Evolutionary conservation across 164 flowering plant genomes (phyloP).

Genomic region (Vitis rotundifolia): DNA sequence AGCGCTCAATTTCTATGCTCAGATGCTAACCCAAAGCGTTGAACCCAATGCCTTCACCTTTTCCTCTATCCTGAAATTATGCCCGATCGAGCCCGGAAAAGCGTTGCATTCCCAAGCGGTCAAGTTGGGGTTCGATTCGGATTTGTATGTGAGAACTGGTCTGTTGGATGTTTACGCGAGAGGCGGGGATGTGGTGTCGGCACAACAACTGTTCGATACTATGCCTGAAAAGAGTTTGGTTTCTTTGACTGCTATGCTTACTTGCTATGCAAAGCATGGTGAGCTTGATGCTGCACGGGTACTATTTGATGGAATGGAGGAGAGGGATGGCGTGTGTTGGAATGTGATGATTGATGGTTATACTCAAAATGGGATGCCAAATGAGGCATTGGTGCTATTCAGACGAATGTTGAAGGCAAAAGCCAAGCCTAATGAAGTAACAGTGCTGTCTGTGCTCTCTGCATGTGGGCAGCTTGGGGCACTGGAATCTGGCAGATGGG

Average conservation of each 20-base stretch:
- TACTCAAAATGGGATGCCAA: conserved; percentile 54
- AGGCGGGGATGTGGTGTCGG: conserved; percentile 53
- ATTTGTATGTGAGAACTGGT: conserved; percentile 63
- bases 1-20: conserved; percentile 49
- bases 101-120: conserved; percentile 53
- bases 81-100: conserved; percentile 38
- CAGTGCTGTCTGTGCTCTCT: conserved; percentile 59
- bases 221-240: conserved; percentile 68
- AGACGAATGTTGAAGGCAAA: conserved; percentile 46
- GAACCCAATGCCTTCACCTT: conserved; percentile 71
- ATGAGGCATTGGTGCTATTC: conserved; percentile 55
- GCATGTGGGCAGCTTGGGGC: conserved; percentile 79
- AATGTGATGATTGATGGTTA: conserved; percentile 83
- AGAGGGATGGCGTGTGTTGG: conserved; percentile 79
- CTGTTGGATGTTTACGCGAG: conserved; percentile 70
- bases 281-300: conserved; percentile 44
- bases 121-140: conserved; percentile 44
- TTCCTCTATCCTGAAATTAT: conserved; percentile 58
- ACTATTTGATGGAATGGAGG: conserved; percentile 59
- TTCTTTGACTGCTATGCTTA: conserved; percentile 66
- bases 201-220: conserved; percentile 55
- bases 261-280: conserved; percentile 66
- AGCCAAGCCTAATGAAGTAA: conserved; percentile 53
- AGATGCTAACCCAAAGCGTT: conserved; percentile 50
- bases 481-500: conserved; percentile 67